Evolutionary conservation across 441 rosid species (phyloP), one percentile per base, ranked within the genome.

Genomic region (Hypseocharis bilobata): DNA sequence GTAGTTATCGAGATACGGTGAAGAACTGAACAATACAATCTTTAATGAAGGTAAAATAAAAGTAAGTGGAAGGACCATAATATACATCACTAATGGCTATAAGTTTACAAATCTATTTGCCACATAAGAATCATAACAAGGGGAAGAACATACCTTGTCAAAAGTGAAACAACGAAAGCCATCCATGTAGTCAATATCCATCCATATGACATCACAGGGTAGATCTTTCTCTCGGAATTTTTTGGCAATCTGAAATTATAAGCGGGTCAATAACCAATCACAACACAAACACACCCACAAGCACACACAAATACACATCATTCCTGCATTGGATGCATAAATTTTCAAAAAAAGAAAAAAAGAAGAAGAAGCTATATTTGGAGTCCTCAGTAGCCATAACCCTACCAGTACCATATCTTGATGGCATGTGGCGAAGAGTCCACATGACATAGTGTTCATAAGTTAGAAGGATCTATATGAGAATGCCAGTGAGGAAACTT

Each of bases 161-260:
- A 90, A 87, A 70, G 98, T 93, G 79, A 93, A 93, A 86, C 96
- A 93, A 51, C 97, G 87, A 77, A 90, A 93, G n/a, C 95, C 90
- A 71, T 93, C 98, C 98, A 93, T 93, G 81, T 93, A 93, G 73
- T 90, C 98, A 70, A 93, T 93, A 74, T 93, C 97, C 98, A 93
- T 93, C 98, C 98, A 93, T 80, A 93, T 80, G 64, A 83, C 97
- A 70, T 93, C 98, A 76, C 90, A 72, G 55, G 98, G 97, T 69
- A 93, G 88, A 63, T 75, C 86, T 80, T 90, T 93, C 74, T 90
- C 83, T 55, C 97, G 84, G 74, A 93, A 93, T 47, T 80, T 78
- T 75, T 74, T 84, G 25, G 88, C 83, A 36, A 93, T 74, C 97
- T 92, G 82, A 69, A 70, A 65, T 73, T 6, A 16, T 10, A 55